Evolutionary conservation across 2,329 filamentous ascomycete genomes (phyloP).

Genomic region (Pezicula rhizophila): DNA sequence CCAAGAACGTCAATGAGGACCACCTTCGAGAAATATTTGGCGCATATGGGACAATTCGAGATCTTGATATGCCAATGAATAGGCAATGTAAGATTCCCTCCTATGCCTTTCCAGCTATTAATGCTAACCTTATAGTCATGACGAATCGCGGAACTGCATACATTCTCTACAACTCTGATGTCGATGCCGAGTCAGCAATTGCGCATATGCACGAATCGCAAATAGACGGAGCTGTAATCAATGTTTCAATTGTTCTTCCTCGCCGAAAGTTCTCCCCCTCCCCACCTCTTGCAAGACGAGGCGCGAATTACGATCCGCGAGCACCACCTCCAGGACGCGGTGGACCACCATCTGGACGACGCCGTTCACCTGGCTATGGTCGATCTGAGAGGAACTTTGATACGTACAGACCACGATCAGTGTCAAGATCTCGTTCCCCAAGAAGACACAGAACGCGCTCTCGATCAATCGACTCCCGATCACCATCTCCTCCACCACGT

Average conservation of each 20-base stretch:
- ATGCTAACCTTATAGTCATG: constrained; percentile 52
- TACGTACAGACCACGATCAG: constrained; percentile 29
- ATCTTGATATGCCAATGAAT: constrained; percentile 87
- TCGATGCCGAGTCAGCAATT: constrained; percentile 81
- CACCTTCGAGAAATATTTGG: constrained; percentile 92
- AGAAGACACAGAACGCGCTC: constrained; percentile 31
- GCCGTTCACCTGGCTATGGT: constrained; percentile 19
- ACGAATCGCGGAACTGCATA: constrained; percentile 92
- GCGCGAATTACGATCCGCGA: constrained; percentile 52
- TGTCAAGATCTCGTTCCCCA: constrained; percentile 36
- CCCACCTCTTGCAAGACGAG: constrained; percentile 64
- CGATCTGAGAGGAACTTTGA: constrained; percentile 24
- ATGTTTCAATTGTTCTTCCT: constrained; percentile 30
- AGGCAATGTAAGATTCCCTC: constrained; percentile 58
- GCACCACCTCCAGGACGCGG: constrained; percentile 19
- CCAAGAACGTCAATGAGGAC: constrained; percentile 85
- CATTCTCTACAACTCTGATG: constrained; percentile 72
- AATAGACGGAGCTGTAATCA: constrained; percentile 29
- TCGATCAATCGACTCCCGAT: constrained; percentile 33
- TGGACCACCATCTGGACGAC: constrained; percentile 18
- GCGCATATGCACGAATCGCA: constrained; percentile 98
- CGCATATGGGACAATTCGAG: constrained; percentile 76
- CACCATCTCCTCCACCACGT: constrained; percentile 27
- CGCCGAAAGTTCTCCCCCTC: constrained; percentile 66
- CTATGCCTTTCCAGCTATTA: constrained; percentile 1